These are phyloP conservation scores for Cladobotryum protrusum DNA, from an alignment of 2,329 filamentous ascomycete species.

Conservation along the genomic window DNA sequence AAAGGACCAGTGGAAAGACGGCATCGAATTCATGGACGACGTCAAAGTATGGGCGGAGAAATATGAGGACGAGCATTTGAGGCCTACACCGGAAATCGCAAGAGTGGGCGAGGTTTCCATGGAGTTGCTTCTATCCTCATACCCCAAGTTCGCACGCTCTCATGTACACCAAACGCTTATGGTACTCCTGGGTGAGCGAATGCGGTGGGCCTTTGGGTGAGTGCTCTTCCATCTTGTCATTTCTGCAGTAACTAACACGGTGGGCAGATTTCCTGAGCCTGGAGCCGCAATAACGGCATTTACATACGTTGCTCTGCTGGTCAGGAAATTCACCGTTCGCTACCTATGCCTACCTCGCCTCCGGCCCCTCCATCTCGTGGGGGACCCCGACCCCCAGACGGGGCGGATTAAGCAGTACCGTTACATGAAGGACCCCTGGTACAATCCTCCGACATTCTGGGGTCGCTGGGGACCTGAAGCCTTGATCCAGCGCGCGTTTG, in stretches of 20 bases:
- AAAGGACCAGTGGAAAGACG: slow-evolving; percentile 38
- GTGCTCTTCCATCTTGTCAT: slow-evolving; percentile 13
- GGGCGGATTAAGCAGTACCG: slow-evolving; percentile 43
- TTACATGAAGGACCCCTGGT: slow-evolving; percentile 61
- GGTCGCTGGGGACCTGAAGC: slow-evolving; percentile 56
- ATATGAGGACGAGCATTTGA: slow-evolving; percentile 57
- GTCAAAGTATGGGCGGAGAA: slow-evolving; percentile 40
- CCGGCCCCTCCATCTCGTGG: slow-evolving; percentile 32
- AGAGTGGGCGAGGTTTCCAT: slow-evolving; percentile 53
- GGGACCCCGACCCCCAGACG: slow-evolving; percentile 45
- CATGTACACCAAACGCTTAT: slow-evolving; percentile 46
- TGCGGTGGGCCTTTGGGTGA: slow-evolving; percentile 61
- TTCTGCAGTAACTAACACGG: not conserved
- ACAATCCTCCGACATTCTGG: slow-evolving; percentile 53
- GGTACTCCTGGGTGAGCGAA: slow-evolving; percentile 56
- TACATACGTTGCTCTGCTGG: slow-evolving; percentile 41
- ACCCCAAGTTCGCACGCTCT: slow-evolving; percentile 40
- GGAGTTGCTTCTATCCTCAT: slow-evolving; percentile 51
- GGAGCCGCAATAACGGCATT: slow-evolving; percentile 29
- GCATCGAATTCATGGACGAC: slow-evolving; percentile 46
- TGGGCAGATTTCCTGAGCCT: slow-evolving; percentile 37
- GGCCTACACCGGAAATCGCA: slow-evolving; percentile 43
- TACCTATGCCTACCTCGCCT: slow-evolving; percentile 55
- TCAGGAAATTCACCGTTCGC: slow-evolving; percentile 50
- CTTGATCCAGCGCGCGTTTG: slow-evolving; percentile 38